Evolutionary conservation across 169 alveolate species (phyloP), one percentile per base, ranked within the genome.

Genomic region (Plasmodium inui): DNA sequence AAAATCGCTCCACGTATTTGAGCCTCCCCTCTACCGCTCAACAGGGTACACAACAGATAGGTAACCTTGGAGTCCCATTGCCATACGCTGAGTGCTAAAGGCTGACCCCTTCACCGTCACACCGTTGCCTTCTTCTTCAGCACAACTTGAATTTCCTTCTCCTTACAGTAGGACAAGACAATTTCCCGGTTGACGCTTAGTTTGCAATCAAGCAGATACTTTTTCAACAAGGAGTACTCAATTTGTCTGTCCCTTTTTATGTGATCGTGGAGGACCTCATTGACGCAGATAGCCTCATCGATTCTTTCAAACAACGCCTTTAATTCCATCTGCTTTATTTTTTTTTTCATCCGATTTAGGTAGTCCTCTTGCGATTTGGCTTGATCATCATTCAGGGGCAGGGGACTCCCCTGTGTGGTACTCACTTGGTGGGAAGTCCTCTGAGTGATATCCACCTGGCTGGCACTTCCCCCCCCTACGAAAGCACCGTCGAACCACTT

Each of bases 321-420:
- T 26, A 55, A 61, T 44, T 89, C 94, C 94, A 89, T 79, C 22
- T 32, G 22, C 41, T 79, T 89, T 79, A 89, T 89, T 79, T 89
- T 89, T 26, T 17, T 79, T 46, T 67, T 44, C 94, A 89, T 79
- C n/a, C 32, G 80, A 53, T 78, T 78, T 55, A 89, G 82, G 39
- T 89, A 89, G 8, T 89, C 94, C 6, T 89, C 90, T 61, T 89
- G 94, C 46, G 82, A 50, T 67, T 79, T 89, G 72, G 80, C 82
- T 46, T 79, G 41, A 1, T 89, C 89, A 37, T 70, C 82, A 39
- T 89, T 61, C 34, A 89, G 50, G 9, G 46, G 10, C 22, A 19
- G 19, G 26, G 12, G 17, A 6, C 6, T 28, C 28, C 74, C 19
- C 26, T 39, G 61, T 8, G 61, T 50, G 22, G 61, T 50, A 44